These are phyloP conservation scores for Thielaviopsis musarum DNA, from an alignment of 2,329 filamentous ascomycete genomes.

Conservation along the genomic window DNA sequence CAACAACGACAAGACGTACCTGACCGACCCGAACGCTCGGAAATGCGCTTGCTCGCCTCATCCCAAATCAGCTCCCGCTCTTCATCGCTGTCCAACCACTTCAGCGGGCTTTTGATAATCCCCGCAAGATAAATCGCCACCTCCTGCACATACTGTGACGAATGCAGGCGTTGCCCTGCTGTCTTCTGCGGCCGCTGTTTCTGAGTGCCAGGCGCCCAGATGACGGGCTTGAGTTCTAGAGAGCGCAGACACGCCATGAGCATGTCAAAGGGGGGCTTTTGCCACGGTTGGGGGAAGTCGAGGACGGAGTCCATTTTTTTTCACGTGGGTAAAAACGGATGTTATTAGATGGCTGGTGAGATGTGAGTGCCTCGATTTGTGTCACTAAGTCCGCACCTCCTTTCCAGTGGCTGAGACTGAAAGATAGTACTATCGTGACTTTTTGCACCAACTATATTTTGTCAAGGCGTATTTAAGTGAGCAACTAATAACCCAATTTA, in stretches of 20 bases:
- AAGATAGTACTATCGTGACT: no score
- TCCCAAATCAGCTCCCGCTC: constrained; percentile 58
- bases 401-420: no score
- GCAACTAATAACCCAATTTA: neutral
- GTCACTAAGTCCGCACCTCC: no score
- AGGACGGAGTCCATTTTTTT: constrained; percentile 12
- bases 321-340: no score
- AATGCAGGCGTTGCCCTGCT: constrained; percentile 23
- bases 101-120: constrained; percentile 49
- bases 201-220: constrained; percentile 40
- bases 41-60: constrained; percentile 59
- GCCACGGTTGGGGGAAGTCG: constrained; percentile 71
- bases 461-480: no score
- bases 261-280: constrained; percentile 48
- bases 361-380: no score
- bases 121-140: constrained; percentile 50
- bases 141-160: constrained; percentile 28
- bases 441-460: no score
- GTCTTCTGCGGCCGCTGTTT: constrained; percentile 25
- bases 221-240: constrained; percentile 48
- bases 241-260: constrained; percentile 50
- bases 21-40: constrained; percentile 69
- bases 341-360: no score
- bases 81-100: constrained; percentile 52
- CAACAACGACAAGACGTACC: constrained; percentile 25